Conservation (phyloP, 208 protist species). For the Plasmodiophora brassicae region DNA sequence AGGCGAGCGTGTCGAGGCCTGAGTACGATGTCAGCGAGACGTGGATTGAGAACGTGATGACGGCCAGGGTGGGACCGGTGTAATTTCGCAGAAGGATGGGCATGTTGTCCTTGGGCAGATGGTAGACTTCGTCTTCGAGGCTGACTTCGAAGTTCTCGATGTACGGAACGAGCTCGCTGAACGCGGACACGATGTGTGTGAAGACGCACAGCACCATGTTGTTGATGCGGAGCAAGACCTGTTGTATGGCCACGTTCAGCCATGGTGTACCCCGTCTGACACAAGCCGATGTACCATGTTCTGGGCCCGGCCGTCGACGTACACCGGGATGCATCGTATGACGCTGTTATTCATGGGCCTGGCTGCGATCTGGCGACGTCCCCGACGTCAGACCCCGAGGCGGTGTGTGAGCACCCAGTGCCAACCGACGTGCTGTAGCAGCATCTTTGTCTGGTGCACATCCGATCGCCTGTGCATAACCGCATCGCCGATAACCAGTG, state of each 20-base stretch:
- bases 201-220: not conserved
- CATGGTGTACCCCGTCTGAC: not conserved
- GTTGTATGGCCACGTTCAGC: not conserved
- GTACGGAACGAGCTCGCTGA: slow-evolving; percentile 21
- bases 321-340: not conserved
- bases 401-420: not conserved
- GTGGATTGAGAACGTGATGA: not conserved
- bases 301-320: not conserved
- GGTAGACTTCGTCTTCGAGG: slow-evolving; percentile 10
- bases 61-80: not conserved
- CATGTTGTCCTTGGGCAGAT: not conserved
- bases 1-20: not conserved
- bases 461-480: not conserved
- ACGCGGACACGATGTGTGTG: not conserved
- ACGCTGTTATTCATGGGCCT: not conserved
- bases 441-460: not conserved
- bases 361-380: not conserved
- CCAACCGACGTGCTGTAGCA: not conserved
- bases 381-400: too few species aligned
- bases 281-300: not conserved
- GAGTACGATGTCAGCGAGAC: not conserved
- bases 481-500: not conserved
- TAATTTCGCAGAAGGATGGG: not conserved
- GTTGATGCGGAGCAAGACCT: not conserved
- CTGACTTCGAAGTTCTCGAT: not conserved